Evolutionary conservation across 2,329 filamentous ascomycete species (phyloP), one percentile per base, ranked within the genome.

Genomic region (Diaporthe ilicicola): DNA sequence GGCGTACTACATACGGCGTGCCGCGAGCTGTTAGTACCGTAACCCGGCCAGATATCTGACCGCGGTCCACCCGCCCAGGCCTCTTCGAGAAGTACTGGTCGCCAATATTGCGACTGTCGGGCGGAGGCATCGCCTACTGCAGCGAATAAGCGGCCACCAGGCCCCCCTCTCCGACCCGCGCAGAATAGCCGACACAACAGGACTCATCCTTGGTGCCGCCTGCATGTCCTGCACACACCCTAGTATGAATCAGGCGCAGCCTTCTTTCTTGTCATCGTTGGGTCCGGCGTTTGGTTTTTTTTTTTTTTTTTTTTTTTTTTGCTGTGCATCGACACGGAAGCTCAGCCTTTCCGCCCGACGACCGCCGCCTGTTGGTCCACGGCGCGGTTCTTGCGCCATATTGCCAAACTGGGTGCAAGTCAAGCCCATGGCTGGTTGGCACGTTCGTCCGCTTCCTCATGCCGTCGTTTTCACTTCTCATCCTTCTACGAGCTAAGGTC

Each of bases 31-130:
- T 48, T 64, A 50, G 59, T 50, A 64, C 44, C 42, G 44, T 29
- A 64, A 64, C 29, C 29, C 39, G 65, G 54, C 50, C 65, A 27
- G 27, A 59, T 67, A 67, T 67, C 42, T 37, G 29, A 17, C 66
- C 51, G 19, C 46, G 42, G 59, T 22, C 50, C 51, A 56, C n/a
- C 53, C 55, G 51, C 65, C 65, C 65, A 56, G 65, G 65, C 39
- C 66, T n/a, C 34, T 29, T 68, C 53, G 53, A 59, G 29, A 39
- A 68, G 53, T 17, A 46, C 34, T 67, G 42, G 53, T 42, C 66
- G 39, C 46, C 66, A 68, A 68, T 59, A 68, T 51, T 68, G 42
- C 53, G 53, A 68, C 66, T 68, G 66, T 68, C 66, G 32, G 29
- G 59, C 42, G 62, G 66, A 68, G 27, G 55, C 42, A 51, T 59